phyloP scores from a whole-genome alignment of 257 asterid species.

The Rhazya stricta region DNA sequence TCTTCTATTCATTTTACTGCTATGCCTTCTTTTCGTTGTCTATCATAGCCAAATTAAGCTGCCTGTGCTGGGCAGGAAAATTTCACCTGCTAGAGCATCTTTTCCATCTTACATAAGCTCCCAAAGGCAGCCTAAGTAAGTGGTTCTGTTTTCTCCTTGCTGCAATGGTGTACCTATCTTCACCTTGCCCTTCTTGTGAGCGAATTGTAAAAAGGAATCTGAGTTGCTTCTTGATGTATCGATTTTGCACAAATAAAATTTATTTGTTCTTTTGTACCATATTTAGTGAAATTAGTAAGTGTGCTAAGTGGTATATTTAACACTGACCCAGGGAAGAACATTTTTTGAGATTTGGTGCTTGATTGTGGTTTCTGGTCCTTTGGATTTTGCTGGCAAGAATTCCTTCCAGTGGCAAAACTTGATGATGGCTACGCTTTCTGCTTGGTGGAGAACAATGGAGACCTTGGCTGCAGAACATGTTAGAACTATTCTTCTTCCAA shows the following conservation, averaged over 20 bases:
- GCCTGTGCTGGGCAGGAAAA: constrained; percentile 57
- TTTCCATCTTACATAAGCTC: constrained; percentile 46
- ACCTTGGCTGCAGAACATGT: not conserved
- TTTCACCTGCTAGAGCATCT: constrained; percentile 29
- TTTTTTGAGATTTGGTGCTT: not conserved
- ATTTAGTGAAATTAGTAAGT: not conserved
- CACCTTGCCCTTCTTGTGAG: not conserved
- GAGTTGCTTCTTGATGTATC: not conserved
- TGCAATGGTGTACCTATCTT: not conserved
- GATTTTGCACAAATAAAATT: not conserved
- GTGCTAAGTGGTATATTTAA: not conserved
- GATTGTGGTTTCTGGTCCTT: not conserved
- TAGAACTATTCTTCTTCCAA: too few relatives aligned
- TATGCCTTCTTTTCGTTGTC: constrained; percentile 40
- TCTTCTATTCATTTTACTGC: constrained; percentile 39
- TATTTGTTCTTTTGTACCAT: not conserved
- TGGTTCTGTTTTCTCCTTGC: not conserved
- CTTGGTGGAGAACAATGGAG: not conserved
- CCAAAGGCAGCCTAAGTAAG: constrained; percentile 18
- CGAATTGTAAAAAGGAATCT: not conserved
- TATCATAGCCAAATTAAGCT: constrained; percentile 50
- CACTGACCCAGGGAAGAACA: not conserved
- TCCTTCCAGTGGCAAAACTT: not conserved
- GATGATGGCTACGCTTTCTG: not conserved
- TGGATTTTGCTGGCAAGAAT: not conserved